Evolutionary conservation across 176 grass and related monocot genomes (phyloP).

Genomic region (Elymus sibiricus): DNA sequence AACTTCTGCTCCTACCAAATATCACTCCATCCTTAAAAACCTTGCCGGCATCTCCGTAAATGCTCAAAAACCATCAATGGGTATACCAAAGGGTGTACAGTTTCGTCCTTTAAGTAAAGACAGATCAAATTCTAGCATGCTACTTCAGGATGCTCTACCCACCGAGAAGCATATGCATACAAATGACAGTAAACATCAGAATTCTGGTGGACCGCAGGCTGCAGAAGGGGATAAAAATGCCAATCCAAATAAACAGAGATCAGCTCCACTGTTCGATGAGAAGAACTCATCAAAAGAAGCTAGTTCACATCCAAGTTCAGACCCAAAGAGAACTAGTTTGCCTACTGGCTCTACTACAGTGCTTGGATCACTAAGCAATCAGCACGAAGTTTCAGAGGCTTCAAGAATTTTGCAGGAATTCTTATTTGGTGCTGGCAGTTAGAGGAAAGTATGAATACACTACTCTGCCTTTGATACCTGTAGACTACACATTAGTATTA

Average conservation of each 20-base stretch:
- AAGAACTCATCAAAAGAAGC: conserved; percentile 21
- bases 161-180: conserved; percentile 25
- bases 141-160: conserved; percentile 4
- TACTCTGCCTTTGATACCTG: conserved; percentile 12
- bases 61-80: conserved; percentile 30
- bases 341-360: conserved; percentile 24
- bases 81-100: conserved; percentile 67
- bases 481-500: neutral
- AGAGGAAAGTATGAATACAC: conserved; percentile 32
- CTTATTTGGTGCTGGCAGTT: conserved; percentile 65
- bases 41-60: conserved; percentile 25
- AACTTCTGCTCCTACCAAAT: conserved; percentile 33
- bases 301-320: conserved; percentile 9
- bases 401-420: conserved; percentile 87
- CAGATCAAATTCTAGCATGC: conserved; percentile 14
- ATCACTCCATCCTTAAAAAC: conserved; percentile 32
- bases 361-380: conserved; percentile 21
- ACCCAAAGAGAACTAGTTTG: conserved; percentile 25
- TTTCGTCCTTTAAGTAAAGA: conserved; percentile 62
- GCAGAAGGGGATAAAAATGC: conserved; percentile 17
- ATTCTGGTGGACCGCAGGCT: conserved; percentile 3
- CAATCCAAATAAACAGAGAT: neutral
- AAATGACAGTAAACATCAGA: conserved; percentile 19
- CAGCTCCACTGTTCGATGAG: conserved; percentile 17
- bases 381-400: conserved; percentile 61